These are phyloP conservation scores for Alternaria conjuncta DNA, from an alignment of 2,329 filamentous ascomycete species.

Conservation along the genomic window DNA sequence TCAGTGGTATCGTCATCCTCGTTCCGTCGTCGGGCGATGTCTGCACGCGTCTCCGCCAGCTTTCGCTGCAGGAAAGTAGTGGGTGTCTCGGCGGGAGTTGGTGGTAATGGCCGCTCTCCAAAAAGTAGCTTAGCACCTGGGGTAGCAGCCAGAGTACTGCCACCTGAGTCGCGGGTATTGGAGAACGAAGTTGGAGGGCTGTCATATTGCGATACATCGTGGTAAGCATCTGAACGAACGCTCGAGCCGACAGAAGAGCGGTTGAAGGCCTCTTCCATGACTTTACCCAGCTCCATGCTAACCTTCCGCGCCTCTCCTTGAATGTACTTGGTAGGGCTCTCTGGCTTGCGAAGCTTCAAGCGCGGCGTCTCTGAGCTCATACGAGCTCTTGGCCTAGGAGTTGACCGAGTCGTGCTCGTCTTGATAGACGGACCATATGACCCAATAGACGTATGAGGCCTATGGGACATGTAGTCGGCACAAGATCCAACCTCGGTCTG, in stretches of 20 bases:
- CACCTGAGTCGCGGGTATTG: constrained; percentile 45
- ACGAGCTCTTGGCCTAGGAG: constrained; percentile 33
- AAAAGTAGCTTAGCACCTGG: constrained; percentile 37
- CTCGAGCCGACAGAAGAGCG: constrained; percentile 65
- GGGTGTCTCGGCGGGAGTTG: constrained; percentile 55
- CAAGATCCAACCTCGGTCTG: constrained; percentile 34
- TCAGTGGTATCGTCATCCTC: constrained; percentile 55
- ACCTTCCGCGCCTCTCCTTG: constrained; percentile 83
- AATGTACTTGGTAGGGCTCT: constrained; percentile 60
- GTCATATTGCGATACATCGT: constrained; percentile 50
- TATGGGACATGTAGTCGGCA: constrained; percentile 36
- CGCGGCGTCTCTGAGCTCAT: constrained; percentile 33
- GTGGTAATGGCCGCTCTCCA: constrained; percentile 53
- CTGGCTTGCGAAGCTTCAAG: constrained; percentile 47
- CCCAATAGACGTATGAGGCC: constrained; percentile 26
- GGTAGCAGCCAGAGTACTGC: constrained; percentile 37
- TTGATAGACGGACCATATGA: constrained; percentile 32
- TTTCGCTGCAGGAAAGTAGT: constrained; percentile 62
- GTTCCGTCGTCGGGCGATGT: constrained; percentile 60
- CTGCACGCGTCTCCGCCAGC: constrained; percentile 64
- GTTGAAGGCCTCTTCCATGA: constrained; percentile 92
- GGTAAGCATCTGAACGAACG: constrained; percentile 42
- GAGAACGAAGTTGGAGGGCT: constrained; percentile 61
- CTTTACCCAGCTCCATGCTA: constrained; percentile 83
- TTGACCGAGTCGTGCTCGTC: constrained; percentile 31